Conservation (phyloP, 1,284 basidiomycete genomes). For the Cryptococcus sp. region DNA sequence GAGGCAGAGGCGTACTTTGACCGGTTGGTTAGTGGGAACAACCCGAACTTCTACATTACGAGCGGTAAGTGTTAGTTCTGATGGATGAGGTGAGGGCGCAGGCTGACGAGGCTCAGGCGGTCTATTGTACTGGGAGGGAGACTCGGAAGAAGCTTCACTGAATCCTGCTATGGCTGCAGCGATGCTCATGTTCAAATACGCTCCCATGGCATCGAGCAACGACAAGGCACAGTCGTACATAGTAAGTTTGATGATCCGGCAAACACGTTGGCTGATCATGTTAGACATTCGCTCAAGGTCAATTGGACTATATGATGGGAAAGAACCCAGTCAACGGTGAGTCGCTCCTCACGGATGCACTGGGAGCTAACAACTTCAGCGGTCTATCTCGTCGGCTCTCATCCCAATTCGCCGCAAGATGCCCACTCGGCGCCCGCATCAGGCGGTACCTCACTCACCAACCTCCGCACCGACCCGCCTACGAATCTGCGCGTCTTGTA, state of each 20-base stretch:
- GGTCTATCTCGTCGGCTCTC: slow-evolving; percentile 60
- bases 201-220: slow-evolving; percentile 60
- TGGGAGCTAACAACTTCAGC: slow-evolving; percentile 17
- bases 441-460: slow-evolving; percentile 60
- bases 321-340: slow-evolving; percentile 21
- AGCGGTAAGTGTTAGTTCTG: slow-evolving; percentile 46
- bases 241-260: slow-evolving; percentile 44
- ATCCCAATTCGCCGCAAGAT: slow-evolving; percentile 83
- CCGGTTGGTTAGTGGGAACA: slow-evolving; percentile 55
- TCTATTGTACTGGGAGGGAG: slow-evolving; percentile 69
- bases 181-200: slow-evolving; percentile 71
- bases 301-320: slow-evolving; percentile 76
- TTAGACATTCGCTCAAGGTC: slow-evolving; percentile 63
- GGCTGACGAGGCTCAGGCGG: slow-evolving; percentile 54
- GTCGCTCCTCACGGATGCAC: neutral
- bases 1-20: slow-evolving; percentile 75
- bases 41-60: slow-evolving; percentile 55
- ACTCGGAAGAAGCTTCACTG: slow-evolving; percentile 69
- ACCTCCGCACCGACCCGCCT: slow-evolving; percentile 65
- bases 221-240: slow-evolving; percentile 59
- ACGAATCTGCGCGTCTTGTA: slow-evolving; percentile 71
- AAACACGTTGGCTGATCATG: slow-evolving; percentile 15
- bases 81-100: neutral
- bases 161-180: slow-evolving; percentile 83
- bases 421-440: slow-evolving; percentile 82